A percentile compares a stretch with the other conserved stretches of the same genome.
phyloP scores from a whole-genome alignment of 306 rosid species.

The Vigna reflexopilosa region DNA sequence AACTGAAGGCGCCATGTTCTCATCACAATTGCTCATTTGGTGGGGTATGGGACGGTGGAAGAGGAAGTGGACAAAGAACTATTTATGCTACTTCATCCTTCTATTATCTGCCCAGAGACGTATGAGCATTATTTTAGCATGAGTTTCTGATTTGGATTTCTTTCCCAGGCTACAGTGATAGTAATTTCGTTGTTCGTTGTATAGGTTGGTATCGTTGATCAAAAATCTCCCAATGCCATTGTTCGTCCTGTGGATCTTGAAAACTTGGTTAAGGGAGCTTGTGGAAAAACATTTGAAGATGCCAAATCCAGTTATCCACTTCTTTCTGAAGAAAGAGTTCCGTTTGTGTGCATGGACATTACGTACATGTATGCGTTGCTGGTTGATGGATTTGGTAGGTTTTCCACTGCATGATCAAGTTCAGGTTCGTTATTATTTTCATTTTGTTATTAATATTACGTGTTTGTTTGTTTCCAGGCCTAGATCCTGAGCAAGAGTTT shows the following conservation, averaged over 20 bases:
- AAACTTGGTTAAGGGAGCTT: slow-evolving; percentile 66
- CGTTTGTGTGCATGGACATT: slow-evolving; percentile 76
- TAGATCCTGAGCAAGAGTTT: slow-evolving; percentile 70
- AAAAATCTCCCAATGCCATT: slow-evolving; percentile 44
- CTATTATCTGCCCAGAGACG: slow-evolving; percentile 66
- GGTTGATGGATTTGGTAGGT: slow-evolving; percentile 77
- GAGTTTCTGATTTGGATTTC: neutral
- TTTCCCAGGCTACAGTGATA: neutral
- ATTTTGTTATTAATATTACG: neutral
- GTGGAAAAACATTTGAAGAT: slow-evolving; percentile 54
- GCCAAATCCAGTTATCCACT: slow-evolving; percentile 52
- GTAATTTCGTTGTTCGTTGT: neutral
- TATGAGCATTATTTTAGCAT: neutral
- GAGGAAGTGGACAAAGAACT: slow-evolving; percentile 70
- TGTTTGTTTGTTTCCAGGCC: slow-evolving; percentile 46
- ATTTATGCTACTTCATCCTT: slow-evolving; percentile 74
- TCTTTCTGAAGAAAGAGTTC: slow-evolving; percentile 37
- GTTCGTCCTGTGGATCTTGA: slow-evolving; percentile 53
- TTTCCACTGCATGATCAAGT: neutral
- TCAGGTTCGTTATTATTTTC: neutral
- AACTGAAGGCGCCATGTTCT: slow-evolving; percentile 56
- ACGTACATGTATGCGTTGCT: slow-evolving; percentile 63
- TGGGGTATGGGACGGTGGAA: slow-evolving; percentile 87
- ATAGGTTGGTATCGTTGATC: slow-evolving; percentile 66
- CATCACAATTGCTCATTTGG: slow-evolving; percentile 78